A percentile compares a stretch with the other conserved stretches of the same genome.
These are phyloP conservation scores for Solanum gracilifrons DNA, from an alignment of 257 asterid species.

Conservation along the genomic window DNA sequence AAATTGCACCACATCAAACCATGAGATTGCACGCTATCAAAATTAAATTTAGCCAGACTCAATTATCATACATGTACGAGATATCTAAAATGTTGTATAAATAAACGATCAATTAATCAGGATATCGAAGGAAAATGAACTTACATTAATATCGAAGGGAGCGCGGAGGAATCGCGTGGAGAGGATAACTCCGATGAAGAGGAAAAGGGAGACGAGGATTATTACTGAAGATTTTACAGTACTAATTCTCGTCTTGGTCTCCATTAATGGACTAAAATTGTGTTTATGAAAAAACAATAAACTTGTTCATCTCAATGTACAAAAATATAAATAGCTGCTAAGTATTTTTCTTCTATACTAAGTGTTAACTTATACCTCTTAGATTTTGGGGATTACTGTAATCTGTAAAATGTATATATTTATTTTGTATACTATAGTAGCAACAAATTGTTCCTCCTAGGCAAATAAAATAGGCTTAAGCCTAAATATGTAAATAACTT, in stretches of 20 bases:
- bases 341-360: neutral
- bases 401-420: neutral
- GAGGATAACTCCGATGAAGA: conserved; percentile 53
- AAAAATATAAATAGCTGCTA: neutral
- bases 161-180: conserved; percentile 58
- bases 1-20: neutral
- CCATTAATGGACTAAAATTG: conserved; percentile 15
- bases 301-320: neutral
- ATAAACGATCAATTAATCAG: neutral
- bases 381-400: neutral
- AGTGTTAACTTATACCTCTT: neutral
- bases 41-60: neutral
- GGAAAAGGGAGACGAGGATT: conserved; percentile 27
- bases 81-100: too few relatives aligned
- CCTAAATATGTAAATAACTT: too few relatives aligned
- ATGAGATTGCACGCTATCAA: neutral
- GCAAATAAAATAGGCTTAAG: too few relatives aligned
- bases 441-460: neutral
- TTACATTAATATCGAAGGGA: conserved; percentile 28
- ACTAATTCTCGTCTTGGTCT: neutral
- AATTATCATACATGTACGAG: neutral
- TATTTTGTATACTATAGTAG: neutral
- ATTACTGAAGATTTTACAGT: conserved; percentile 29
- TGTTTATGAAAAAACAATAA: neutral
- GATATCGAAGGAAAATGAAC: conserved; percentile 1